These are phyloP conservation scores for Pythium dissotocum DNA, from an alignment of 352 stramenopile species.

Conservation along the genomic window DNA sequence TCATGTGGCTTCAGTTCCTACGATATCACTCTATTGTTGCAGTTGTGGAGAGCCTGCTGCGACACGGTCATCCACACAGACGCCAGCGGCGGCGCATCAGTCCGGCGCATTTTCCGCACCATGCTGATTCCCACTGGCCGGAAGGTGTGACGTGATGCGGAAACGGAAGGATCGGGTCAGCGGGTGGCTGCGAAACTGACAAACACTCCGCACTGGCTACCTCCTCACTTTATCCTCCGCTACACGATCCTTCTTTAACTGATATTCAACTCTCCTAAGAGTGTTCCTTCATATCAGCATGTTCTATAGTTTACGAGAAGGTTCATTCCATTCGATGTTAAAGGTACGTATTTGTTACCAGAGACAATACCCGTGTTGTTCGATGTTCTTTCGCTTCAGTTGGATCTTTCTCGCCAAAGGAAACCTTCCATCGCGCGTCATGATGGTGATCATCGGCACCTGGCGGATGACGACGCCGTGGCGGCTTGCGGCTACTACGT, in stretches of 20 bases:
- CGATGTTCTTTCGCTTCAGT: background rate
- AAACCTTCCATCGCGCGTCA: background rate
- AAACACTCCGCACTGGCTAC: background rate
- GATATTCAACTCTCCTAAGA: no score
- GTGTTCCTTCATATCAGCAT: no score
- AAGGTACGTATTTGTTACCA: background rate
- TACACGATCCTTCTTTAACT: background rate
- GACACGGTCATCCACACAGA: background rate
- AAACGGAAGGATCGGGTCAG: background rate
- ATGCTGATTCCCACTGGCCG: background rate
- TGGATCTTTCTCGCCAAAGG: background rate
- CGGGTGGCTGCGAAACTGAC: background rate
- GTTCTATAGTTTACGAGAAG: no score
- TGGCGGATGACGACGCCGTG: background rate
- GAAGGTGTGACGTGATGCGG: background rate
- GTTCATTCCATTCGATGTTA: background rate
- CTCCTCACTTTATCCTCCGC: background rate
- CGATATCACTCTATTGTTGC: background rate
- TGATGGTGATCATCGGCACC: background rate
- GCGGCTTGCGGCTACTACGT: background rate
- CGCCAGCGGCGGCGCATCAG: background rate
- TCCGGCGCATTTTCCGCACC: background rate
- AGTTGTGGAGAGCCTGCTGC: background rate
- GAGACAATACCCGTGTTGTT: background rate
- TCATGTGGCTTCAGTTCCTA: background rate